Conservation (phyloP, 1,284 basidiomycete genomes). For the Heliocybe sulcata region DNA sequence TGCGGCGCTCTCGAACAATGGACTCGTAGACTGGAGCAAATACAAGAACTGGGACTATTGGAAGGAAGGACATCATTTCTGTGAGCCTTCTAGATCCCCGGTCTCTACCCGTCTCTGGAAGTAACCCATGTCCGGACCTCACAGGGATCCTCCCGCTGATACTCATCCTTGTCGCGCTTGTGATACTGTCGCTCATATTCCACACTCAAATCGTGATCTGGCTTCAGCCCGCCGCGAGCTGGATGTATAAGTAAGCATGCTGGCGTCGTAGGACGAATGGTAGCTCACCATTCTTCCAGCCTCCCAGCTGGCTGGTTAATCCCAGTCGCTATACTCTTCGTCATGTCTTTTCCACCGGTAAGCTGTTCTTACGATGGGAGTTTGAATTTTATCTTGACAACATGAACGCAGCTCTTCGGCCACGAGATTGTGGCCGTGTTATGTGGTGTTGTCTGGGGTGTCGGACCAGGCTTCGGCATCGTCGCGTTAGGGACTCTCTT, state of each 20-base stretch:
- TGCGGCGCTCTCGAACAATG: neutral
- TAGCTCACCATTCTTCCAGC: neutral
- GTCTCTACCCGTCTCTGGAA: neutral
- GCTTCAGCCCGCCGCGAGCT: neutral
- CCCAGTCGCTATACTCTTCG: constrained; percentile 73
- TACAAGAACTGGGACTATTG: neutral
- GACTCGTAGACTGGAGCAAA: neutral
- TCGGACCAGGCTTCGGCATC: constrained; percentile 61
- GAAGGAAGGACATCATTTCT: neutral
- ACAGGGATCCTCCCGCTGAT: neutral
- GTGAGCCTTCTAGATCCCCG: neutral
- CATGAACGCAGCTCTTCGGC: constrained; percentile 50
- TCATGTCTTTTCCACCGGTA: constrained; percentile 74
- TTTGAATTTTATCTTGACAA: neutral
- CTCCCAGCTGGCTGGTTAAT: constrained; percentile 64
- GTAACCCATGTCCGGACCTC: neutral
- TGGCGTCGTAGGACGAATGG: neutral
- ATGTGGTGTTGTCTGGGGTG: constrained; percentile 73
- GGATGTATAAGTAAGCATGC: constrained; percentile 2
- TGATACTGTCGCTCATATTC: neutral
- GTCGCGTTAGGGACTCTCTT: constrained; percentile 60
- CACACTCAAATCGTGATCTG: neutral
- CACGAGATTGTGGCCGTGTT: constrained; percentile 73
- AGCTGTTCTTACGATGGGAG: constrained; percentile 15
- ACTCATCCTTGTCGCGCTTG: constrained; percentile 1